Evolutionary conservation across 2,329 filamentous ascomycete species (phyloP).

Genomic region (Pseudocercospora pini-densiflorae): DNA sequence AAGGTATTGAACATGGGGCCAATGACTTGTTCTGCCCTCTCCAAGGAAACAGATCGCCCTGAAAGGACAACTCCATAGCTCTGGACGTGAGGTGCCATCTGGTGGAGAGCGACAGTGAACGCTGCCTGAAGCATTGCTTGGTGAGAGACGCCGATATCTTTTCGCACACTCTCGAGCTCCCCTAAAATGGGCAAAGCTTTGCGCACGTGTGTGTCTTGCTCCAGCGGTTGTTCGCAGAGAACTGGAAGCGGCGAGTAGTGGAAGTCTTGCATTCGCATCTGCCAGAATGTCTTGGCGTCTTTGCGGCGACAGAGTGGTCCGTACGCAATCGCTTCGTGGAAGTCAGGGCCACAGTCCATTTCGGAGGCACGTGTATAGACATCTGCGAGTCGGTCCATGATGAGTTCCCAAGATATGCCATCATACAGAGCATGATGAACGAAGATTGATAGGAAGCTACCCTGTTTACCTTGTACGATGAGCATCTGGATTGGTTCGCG

Average conservation of each 20-base stretch:
- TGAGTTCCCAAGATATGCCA: conserved; percentile 73
- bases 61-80: conserved; percentile 78
- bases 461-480: conserved; percentile 42
- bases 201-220: background rate
- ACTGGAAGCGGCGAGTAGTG: conserved; percentile 20
- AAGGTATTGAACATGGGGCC: conserved; percentile 92
- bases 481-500: conserved; percentile 59
- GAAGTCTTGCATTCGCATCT: conserved; percentile 53
- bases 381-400: conserved; percentile 63
- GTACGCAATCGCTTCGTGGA: conserved; percentile 68
- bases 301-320: conserved; percentile 65
- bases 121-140: conserved; percentile 77
- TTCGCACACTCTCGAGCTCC: conserved; percentile 51
- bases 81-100: conserved; percentile 52
- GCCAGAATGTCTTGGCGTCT: conserved; percentile 71
- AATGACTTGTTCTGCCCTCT: conserved; percentile 68
- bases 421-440: conserved; percentile 91
- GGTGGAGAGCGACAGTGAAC: conserved; percentile 69
- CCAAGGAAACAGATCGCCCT: conserved; percentile 72
- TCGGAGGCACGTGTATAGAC: conserved; percentile 51
- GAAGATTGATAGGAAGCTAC: conserved; percentile 60
- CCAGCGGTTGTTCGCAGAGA: background rate
- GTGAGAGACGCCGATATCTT: conserved; percentile 71
- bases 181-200: background rate
- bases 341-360: conserved; percentile 54